phyloP scores from a whole-genome alignment of 345 rosid species.

The Aethionema arabicum region DNA sequence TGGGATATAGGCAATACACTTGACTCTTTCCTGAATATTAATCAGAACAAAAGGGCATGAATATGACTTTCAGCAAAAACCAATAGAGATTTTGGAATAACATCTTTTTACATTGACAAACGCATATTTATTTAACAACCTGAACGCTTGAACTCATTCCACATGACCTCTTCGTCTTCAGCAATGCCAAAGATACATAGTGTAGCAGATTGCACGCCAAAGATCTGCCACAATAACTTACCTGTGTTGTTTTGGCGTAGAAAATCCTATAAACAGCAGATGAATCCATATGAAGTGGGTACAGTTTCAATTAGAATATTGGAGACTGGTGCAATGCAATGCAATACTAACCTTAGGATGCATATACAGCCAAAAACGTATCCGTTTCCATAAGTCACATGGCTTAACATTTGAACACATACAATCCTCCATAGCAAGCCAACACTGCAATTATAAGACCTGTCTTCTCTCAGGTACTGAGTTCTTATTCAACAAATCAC shows the following conservation, averaged over 20 bases:
- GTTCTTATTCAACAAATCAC: conserved; percentile 2
- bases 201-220: conserved; percentile 78
- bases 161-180: conserved; percentile 92
- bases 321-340: neutral
- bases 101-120: neutral
- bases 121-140: conserved; percentile 39
- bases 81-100: neutral
- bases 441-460: conserved; percentile 60
- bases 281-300: conserved; percentile 2
- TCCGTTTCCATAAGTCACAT: conserved; percentile 57
- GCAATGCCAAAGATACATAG: conserved; percentile 82
- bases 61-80: conserved; percentile 17
- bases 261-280: conserved; percentile 61
- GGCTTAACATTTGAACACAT: conserved; percentile 74
- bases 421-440: conserved; percentile 95
- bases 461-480: neutral
- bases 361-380: conserved; percentile 94
- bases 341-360: conserved; percentile 82
- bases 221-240: conserved; percentile 85
- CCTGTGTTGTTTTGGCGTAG: conserved; percentile 95
- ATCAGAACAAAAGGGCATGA: conserved; percentile 15
- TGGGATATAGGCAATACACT: conserved; percentile 93
- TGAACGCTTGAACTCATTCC: conserved; percentile 76
- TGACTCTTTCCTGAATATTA: conserved; percentile 59
- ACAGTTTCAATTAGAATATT: neutral